Base-by-base conservation (phyloP, 139 green algal species). In the Asterochloris erici region DNA sequence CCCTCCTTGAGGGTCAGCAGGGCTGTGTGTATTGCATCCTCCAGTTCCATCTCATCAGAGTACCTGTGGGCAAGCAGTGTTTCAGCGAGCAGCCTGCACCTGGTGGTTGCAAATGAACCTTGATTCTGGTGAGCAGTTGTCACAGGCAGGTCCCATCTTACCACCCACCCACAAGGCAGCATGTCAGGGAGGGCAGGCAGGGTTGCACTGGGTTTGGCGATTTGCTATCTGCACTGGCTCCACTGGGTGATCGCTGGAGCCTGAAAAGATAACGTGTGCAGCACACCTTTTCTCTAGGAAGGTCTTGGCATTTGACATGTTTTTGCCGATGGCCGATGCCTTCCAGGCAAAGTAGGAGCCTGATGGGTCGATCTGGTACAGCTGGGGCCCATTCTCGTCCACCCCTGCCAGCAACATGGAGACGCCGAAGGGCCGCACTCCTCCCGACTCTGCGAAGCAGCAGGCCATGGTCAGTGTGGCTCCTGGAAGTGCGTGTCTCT, bases 331-430 rank as follows among this genome's bases (percentile, higher is more conserved):
- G n/a, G 96, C 96, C 14, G 87, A 95, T 9, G 96, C 96, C 89
- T 98, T 98, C 89, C 96, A 99, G 0, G 96, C 96, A 91, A 99
- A 99, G 89, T 98, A 99, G 17, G 96, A 96, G 63, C 96, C 96
- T 4, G 92, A 97, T 21, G 96, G 96, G 84, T 99, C 96, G 47
- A 98, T 93, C 91, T 99, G 97, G 88, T 99, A 99, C 74, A 99
- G 92, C 90, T 99, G 97, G 28, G 97, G 97, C 62, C 97, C 95
- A 76, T 97, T 92, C 28, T 96, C 93, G 84, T 99, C 97, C 69
- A 93, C 97, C 10, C 97, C 97, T 14, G 97, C 97, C 84, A 99
- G 90, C 73, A 99, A 87, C 68, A 99, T 86, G 12, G 95, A 99
- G 75, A 99, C 97, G 60, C 97, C 97, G 90, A 99, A 99, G 0